Base-by-base conservation (phyloP, 2,329 filamentous ascomycete genomes). In the Lasiodiplodia citricola region DNA sequence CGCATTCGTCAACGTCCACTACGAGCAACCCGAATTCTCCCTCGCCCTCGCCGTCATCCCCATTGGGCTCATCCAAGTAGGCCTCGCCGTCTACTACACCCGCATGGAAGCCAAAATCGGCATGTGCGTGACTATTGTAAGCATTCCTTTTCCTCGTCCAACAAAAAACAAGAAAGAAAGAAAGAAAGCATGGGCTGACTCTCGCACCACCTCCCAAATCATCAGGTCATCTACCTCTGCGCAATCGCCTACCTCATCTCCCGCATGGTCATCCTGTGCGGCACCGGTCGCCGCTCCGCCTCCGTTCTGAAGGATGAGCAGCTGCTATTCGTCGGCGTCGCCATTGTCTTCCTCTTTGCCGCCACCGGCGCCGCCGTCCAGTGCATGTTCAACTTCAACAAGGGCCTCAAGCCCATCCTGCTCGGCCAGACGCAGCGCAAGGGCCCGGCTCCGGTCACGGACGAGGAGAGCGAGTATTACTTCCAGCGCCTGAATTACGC, bases 21-120 rank as follows among this genome's bases (percentile, higher is more conserved):
- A 70, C 52, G 5, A 23, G 1, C 31, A 72, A 38, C 74, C 74
- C 4, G 74, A 74, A 11, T 75, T 74, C 47, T 62, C 70, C 11
- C 57, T 75, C 14, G 75, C 74, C 1, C 66, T 76, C 31, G 69
- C 70, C 2, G 63, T 76, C 21, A 73, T 76, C 38, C 74, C 75
- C 3, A 55, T 71, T 18, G 58, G 69, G 0, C 56, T 73, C 3
- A 38, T 75, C 6, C 71, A 72, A 13, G 35, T 73, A 3, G 58
- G 25, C 5, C 23, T 55, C 37, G 31, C 50, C 31, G 55, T 76
- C 14, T 71, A 72, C 37, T 73, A 67, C 52, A 70, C 69, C 2
- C 70, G 72, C 23, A 55, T 51, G 2, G 74, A 76, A 47, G 70
- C 62, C 28, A 38, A 25, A 3, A 0, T 72, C 2, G 72, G 71